Evolutionary conservation across 192 early-diverging fungal species (phyloP), one percentile per base, ranked within the genome.

Genomic region (Coemansia javaensis): DNA sequence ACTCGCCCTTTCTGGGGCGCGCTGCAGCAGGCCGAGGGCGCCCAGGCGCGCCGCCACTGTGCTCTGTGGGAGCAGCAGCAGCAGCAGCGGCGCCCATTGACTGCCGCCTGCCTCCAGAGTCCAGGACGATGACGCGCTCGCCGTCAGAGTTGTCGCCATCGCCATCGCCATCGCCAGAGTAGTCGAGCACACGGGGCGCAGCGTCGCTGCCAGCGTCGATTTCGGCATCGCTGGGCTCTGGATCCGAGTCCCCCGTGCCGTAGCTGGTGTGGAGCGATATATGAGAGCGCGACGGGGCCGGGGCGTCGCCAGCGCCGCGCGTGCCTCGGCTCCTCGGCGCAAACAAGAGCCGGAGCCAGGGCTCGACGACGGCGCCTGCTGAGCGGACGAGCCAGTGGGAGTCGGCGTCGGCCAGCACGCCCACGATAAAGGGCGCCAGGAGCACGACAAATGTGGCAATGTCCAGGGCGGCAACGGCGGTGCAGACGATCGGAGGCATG

Each of bases 241-340:
- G 31, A 25, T 52, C 49, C 7, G 10, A 39, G 1, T 31, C 31
- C 5, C 48, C 45, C 6, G 14, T 7, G 14, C 31, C 46, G 17
- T 57, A 36, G 41, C 61, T 64, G 2, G 62, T 73, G 22, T 61
- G 69, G 10, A 73, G 69, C 3, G 69, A 73, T 15, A 73, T 73
- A 32, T 73, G 69, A 17, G 69, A 73, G 4, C 69, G 43, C n/a
- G 50, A 47, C 0, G 44, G 45, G 4, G 32, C 20, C 3, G 30
- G 37, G 16, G 22, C 15, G 23, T 24, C 18, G 17, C 49, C 28
- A 8, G 16, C 16, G 2, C 18, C 28, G 9, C 24, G 56, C 27
- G 9, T 32, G 35, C 32, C 30, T 11, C 22, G 27, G 9, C 16
- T n/a, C 27, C 37, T 33, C 4, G 36, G 30, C 12, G 20, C 15